Evolutionary conservation across 2,329 filamentous ascomycete genomes (phyloP).

Genomic region (Amauroascus verrucosus): DNA sequence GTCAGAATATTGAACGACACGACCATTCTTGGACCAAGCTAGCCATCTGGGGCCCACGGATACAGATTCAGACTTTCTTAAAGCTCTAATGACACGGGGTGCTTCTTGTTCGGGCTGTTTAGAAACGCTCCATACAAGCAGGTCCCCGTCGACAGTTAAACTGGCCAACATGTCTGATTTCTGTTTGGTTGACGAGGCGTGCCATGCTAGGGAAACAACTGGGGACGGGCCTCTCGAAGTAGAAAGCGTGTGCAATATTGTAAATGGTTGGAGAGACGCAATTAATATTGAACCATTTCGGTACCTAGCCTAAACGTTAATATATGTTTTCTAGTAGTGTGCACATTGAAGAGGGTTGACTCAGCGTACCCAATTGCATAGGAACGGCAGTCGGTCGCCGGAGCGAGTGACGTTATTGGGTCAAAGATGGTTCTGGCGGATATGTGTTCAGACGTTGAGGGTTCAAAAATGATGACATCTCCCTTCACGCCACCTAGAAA

Average conservation of each 20-base stretch:
- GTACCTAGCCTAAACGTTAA: conserved; percentile 50
- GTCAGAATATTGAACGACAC: conserved; percentile 85
- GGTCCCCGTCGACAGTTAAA: conserved; percentile 81
- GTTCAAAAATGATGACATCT: conserved; percentile 89
- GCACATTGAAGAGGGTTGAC: not conserved
- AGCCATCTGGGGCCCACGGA: conserved; percentile 82
- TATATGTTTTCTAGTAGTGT: not conserved
- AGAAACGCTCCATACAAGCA: conserved; percentile 92
- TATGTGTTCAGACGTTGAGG: conserved; percentile 82
- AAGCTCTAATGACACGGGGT: conserved; percentile 77
- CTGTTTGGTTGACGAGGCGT: conserved; percentile 88
- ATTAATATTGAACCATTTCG: conserved; percentile 90
- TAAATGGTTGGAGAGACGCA: conserved; percentile 84
- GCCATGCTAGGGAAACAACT: conserved; percentile 81
- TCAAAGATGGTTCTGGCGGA: conserved; percentile 89
- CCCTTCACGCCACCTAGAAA: conserved; percentile 78
- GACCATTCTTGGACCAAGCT: conserved; percentile 95
- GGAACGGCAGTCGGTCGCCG: conserved; percentile 77
- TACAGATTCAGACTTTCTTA: conserved; percentile 68
- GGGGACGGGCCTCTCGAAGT: conserved; percentile 76
- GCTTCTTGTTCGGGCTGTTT: conserved; percentile 63
- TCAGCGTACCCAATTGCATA: conserved; percentile 80
- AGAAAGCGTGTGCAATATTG: conserved; percentile 82
- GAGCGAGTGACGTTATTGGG: conserved; percentile 85
- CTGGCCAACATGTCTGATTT: conserved; percentile 97